Base-by-base conservation (phyloP, 768 basidiomycete genomes). In the Agrocybe praecox region DNA sequence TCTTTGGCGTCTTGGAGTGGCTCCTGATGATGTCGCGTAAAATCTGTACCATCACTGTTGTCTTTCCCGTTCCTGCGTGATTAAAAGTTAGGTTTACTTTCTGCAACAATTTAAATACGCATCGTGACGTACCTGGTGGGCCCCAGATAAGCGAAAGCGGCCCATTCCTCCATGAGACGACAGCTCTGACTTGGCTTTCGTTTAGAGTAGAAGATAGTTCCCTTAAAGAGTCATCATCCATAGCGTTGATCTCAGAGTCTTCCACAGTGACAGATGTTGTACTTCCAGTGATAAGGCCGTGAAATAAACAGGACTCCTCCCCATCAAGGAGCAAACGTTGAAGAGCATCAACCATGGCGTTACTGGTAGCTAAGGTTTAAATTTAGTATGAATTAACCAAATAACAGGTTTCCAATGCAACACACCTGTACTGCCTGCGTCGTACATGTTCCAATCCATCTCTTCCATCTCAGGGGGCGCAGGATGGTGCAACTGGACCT, bases 401-500 rank as follows among this genome's bases (percentile, higher is more conserved):
- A 40, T 26, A 49, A 12, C 36, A 14, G 5, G 5, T n/a, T 14
- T 14, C 4, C 5, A 15, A 40, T 5, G 22, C 11, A 34, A 70
- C 78, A 21, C 46, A 84, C 84, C 83, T 23, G 79, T 76, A 53
- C 82, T 86, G 15, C 86, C 85, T 0, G 86, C 85, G 62, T 84
- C 72, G 49, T 85, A 88, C 66, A 88, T 67, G 45, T 79, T 81
- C 87, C 87, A 89, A 42, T 86, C 80, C 76, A 88, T 87, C 14
- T 56, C 64, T 29, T 76, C 72, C 64, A 78, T 77, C 64, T 89
- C 87, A 0, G 86, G 86, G 1, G 87, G 87, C 12, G 83, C 79
- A 4, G 80, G 80, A 60, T 87, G 82, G 23, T 81, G 69, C 21
- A 87, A 62, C 40, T 80, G 74, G 26, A 88, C 77, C 40, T 73